A percentile compares a stretch with the other conserved stretches of the same genome.
phyloP scores from a whole-genome alignment of 1,284 basidiomycete species.

The Leccinum fallax region DNA sequence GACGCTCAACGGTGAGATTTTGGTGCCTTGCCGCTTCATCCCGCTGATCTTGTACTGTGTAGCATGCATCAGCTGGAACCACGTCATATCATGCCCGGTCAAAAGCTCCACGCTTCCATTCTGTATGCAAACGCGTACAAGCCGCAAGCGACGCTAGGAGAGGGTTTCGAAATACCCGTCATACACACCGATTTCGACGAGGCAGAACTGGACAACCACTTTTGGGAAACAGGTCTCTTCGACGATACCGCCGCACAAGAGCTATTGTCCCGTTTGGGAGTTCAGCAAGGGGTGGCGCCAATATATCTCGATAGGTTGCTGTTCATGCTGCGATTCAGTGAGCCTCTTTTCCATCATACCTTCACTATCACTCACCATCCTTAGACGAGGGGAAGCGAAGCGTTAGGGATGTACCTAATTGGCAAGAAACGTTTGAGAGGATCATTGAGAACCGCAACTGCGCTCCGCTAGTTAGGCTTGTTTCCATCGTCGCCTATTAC shows the following conservation, averaged over 20 bases:
- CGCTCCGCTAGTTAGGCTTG: conserved; percentile 23
- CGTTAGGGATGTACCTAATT: conserved; percentile 16
- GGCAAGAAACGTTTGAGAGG: conserved; percentile 7
- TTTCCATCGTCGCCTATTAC: conserved; percentile 28
- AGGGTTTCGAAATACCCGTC: conserved; percentile 30
- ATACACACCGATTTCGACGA: conserved; percentile 9
- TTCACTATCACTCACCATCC: not conserved
- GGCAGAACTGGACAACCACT: not conserved
- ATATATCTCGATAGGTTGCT: conserved; percentile 33
- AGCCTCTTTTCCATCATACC: not conserved
- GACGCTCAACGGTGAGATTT: conserved; percentile 11
- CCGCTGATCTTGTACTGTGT: not conserved
- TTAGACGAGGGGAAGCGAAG: conserved; percentile 29
- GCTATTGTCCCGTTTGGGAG: conserved; percentile 15
- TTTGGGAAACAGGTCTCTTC: conserved; percentile 34
- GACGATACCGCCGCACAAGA: conserved; percentile 23
- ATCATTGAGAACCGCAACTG: conserved; percentile 14
- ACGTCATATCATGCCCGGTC: conserved; percentile 34
- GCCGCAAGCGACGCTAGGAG: conserved; percentile 28
- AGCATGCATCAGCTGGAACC: conserved; percentile 26
- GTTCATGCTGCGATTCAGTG: conserved; percentile 33
- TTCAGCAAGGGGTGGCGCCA: conserved; percentile 15
- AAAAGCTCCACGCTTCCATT: conserved; percentile 34
- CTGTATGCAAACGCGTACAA: conserved; percentile 29
- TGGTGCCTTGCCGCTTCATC: not conserved